phyloP scores from a whole-genome alignment of 768 basidiomycete genomes.

The Multifurca ochricompacta region DNA sequence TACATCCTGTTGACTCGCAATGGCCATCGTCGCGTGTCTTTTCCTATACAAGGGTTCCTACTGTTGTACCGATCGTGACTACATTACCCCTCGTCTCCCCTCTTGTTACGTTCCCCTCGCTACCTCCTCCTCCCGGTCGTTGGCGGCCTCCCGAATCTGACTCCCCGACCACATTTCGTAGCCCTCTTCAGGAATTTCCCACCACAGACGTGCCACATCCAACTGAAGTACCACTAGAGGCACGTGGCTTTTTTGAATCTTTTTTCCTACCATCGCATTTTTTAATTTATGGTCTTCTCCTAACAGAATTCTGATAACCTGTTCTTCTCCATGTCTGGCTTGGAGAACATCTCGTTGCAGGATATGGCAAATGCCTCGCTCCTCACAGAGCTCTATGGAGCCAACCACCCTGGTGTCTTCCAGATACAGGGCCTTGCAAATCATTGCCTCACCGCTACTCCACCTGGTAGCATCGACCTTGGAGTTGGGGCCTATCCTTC shows the following conservation, averaged over 20 bases:
- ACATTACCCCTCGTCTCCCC: background rate
- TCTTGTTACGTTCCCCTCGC: background rate
- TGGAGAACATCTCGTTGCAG: background rate
- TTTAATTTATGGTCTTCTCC: background rate
- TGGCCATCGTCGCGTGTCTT: background rate
- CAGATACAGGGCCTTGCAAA: background rate
- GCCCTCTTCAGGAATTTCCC: background rate
- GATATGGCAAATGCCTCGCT: background rate
- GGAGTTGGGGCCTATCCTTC: slow-evolving; percentile 2
- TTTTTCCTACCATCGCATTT: background rate
- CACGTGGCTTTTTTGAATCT: background rate
- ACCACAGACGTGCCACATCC: background rate
- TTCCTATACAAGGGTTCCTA: background rate
- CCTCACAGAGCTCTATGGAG: background rate
- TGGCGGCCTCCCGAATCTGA: slow-evolving; percentile 3
- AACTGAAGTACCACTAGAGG: background rate
- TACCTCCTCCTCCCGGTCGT: background rate
- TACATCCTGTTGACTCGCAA: background rate
- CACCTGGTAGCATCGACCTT: slow-evolving; percentile 9
- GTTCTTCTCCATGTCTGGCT: background rate
- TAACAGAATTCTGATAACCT: background rate
- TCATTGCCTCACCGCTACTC: background rate
- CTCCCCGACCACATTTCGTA: background rate
- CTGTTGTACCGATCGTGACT: background rate
- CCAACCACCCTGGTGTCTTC: background rate